Percentiles rank a stretch among this genome's conserved stretches.
phyloP scores from a whole-genome alignment of 2,329 filamentous ascomycete genomes.

The Cytospora paraplurivora region DNA sequence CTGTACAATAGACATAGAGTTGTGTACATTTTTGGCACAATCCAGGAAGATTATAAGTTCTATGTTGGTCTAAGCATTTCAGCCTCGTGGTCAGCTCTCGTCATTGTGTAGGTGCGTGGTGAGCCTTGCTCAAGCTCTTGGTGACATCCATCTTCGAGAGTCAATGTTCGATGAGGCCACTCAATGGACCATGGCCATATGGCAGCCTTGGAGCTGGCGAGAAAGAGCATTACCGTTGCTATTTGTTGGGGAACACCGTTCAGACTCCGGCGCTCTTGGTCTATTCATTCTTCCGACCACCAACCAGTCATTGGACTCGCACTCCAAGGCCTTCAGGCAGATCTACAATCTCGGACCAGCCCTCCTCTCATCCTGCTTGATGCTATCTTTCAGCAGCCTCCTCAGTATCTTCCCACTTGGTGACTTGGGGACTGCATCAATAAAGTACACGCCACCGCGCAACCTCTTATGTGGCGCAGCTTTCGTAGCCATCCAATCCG shows the following conservation, averaged over 20 bases:
- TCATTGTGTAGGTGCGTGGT: no score
- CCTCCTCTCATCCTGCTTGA: conserved; percentile 42
- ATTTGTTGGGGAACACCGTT: neutral
- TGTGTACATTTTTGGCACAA: neutral
- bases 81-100: no score
- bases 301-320: no score
- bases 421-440: conserved; percentile 72
- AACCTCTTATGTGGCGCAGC: conserved; percentile 63
- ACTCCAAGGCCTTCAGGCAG: neutral
- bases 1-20: conserved; percentile 8
- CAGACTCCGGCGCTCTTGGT: neutral
- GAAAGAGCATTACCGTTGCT: neutral
- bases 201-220: neutral
- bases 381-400: conserved; percentile 45
- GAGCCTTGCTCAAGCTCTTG: no score
- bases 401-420: conserved; percentile 55
- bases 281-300: neutral
- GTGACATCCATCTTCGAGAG: no score
- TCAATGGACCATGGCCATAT: neutral
- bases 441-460: conserved; percentile 70
- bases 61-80: no score
- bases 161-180: no score
- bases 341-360: conserved; percentile 44
- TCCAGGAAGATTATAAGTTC: neutral
- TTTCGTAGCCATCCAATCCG: conserved; percentile 40